Percentiles rank a stretch among this genome's conserved stretches.
phyloP scores from a whole-genome alignment of 192 early-diverging fungal species.

The Podila minutissima region DNA sequence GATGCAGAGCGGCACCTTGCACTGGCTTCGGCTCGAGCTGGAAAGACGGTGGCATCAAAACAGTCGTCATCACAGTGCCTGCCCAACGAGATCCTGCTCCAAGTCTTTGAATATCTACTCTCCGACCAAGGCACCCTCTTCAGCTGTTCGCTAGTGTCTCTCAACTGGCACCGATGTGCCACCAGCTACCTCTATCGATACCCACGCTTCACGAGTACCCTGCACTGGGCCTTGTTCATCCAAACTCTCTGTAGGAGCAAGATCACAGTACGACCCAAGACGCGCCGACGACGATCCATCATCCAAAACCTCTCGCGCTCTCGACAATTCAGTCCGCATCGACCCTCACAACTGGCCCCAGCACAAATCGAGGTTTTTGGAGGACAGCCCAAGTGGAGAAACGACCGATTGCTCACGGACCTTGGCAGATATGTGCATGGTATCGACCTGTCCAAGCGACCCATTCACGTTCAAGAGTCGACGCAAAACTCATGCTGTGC shows the following conservation, averaged over 20 bases:
- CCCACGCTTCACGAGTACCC: constrained; percentile 51
- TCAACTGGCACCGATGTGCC: constrained; percentile 57
- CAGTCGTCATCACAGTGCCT: not conserved
- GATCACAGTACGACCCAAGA: constrained; percentile 22
- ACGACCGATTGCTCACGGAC: constrained; percentile 12
- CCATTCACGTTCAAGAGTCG: not conserved
- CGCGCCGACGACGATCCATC: constrained; percentile 15
- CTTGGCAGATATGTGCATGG: constrained; percentile 54
- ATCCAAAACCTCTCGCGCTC: constrained; percentile 8
- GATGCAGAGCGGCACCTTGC: not conserved
- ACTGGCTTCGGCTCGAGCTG: constrained; percentile 16
- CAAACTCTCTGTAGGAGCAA: constrained; percentile 43
- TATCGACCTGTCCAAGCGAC: constrained; percentile 52
- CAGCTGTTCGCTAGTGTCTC: constrained; percentile 42
- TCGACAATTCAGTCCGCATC: constrained; percentile 12
- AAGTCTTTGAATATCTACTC: constrained; percentile 50
- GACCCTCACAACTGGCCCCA: constrained; percentile 10
- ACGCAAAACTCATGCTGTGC: no score
- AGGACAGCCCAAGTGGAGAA: constrained; percentile 4
- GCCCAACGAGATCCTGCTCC: constrained; percentile 56
- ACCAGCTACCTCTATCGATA: constrained; percentile 49
- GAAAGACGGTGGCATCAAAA: not conserved
- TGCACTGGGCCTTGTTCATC: constrained; percentile 59
- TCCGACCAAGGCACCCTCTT: constrained; percentile 37
- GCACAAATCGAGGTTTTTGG: constrained; percentile 14